Evolutionary conservation across 148 eudicot species (phyloP), one percentile per base, ranked within the genome.

Genomic region (Oxyria digyna): DNA sequence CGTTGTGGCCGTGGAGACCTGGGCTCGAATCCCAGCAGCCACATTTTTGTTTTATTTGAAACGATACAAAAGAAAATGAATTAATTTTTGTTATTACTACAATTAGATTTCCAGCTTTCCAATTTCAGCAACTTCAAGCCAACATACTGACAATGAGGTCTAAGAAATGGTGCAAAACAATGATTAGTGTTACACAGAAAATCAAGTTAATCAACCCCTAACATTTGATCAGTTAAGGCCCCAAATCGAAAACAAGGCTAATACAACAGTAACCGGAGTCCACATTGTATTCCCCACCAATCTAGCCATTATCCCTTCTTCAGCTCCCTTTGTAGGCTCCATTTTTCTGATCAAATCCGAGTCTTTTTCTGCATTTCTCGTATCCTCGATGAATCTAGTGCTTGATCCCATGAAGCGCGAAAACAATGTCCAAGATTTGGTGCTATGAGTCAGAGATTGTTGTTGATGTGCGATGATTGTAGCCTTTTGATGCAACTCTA

Each of bases 1-100:
- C 42, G 62, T 45, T 65, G 76, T 77, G 76, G 77, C 76, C 72
- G 76, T 74, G 76, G 72, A 74, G 76, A 74, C 76, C 76, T 68
- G 72, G 72, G 76, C 76, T 68, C 72, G 72, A 68, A 74, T 68
- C 72, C 76, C 76, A 68, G 72, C 72, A 74, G 72, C 72, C 76
- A 74, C 69, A 62, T 6, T 21, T 6, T 50, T 8, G 6, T 8
- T 50, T 50, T 20, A 49, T 49, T 49, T 49, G 26, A 49, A 49
- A 18, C 31, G 24, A 24, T 23, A 52, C 38, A 52, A 24, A 0
- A 46, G 29, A 20, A 23, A 52, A 21, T 52, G 27, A 14, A 24
- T 52, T 52, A 20, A 24, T 24, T 52, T n/a, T 52, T 18, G 24
- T 52, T 52, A 21, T n/a, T 23, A 21, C 62, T 52, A 52, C 62